Percentiles rank a stretch among this genome's conserved stretches.
Evolutionary conservation across 495 filamentous ascomycete genomes (phyloP).

Genomic region (Xylaria cubensis): DNA sequence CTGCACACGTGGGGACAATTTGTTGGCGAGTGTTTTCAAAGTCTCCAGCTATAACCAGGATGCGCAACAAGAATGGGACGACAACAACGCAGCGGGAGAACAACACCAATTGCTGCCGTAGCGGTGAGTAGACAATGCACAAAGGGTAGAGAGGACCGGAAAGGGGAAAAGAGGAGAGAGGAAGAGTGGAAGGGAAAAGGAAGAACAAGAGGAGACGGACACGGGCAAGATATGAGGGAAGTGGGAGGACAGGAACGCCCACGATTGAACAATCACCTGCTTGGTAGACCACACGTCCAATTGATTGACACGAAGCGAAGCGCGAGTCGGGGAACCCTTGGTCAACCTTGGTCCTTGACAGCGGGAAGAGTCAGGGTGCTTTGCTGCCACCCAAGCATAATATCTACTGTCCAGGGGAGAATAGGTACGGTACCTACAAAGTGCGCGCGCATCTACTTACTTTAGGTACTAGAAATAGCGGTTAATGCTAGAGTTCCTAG

Average conservation of each 20-base stretch:
- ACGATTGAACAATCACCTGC: constrained; percentile 29
- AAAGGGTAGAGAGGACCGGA: constrained; percentile 18
- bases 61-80: constrained; percentile 35
- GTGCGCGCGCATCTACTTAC: neutral
- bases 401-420: neutral
- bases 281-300: constrained; percentile 23
- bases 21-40: constrained; percentile 28
- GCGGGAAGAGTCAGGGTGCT: constrained; percentile 23
- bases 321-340: constrained; percentile 30
- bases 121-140: constrained; percentile 31
- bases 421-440: neutral
- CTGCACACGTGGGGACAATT: constrained; percentile 35
- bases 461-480: neutral
- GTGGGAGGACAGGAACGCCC: constrained; percentile 27
- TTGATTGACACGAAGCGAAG: constrained; percentile 25
- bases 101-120: constrained; percentile 20
- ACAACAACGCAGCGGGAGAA: constrained; percentile 23
- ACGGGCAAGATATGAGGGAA: constrained; percentile 31
- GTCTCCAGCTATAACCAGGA: constrained; percentile 29
- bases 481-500: neutral
- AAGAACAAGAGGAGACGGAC: constrained; percentile 35
- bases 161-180: constrained; percentile 21
- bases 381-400: neutral
- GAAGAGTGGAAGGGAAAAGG: constrained; percentile 28
- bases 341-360: constrained; percentile 24